phyloP scores from a whole-genome alignment of 192 early-diverging fungal genomes.

The Entomortierella lignicola region DNA sequence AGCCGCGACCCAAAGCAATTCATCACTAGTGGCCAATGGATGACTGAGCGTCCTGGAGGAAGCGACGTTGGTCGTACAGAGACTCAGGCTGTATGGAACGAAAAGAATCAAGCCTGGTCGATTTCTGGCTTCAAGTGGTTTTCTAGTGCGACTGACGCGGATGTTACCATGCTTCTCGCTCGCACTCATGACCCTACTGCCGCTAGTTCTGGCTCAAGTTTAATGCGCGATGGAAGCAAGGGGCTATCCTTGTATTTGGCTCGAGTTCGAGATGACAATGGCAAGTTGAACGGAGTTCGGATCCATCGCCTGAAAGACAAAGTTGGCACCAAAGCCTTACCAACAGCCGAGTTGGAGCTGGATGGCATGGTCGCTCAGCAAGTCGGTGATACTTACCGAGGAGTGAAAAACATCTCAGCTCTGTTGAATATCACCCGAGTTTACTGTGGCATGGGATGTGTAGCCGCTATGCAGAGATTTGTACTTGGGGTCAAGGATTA shows the following conservation, averaged over 20 bases:
- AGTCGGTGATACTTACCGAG: constrained; percentile 64
- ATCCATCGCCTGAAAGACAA: constrained; percentile 78
- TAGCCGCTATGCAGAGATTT: constrained; percentile 61
- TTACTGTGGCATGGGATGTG: constrained; percentile 64
- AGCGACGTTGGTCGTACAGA: constrained; percentile 73
- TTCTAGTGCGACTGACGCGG: constrained; percentile 76
- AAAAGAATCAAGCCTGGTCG: constrained; percentile 52
- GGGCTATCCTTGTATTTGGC: constrained; percentile 74
- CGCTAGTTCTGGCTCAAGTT: not conserved
- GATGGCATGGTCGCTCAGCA: constrained; percentile 60
- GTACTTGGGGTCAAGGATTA: constrained; percentile 69
- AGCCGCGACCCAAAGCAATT: constrained; percentile 71
- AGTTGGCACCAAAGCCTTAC: constrained; percentile 74
- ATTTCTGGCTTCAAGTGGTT: constrained; percentile 83
- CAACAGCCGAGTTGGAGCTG: constrained; percentile 80
- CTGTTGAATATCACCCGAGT: constrained; percentile 81
- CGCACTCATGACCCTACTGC: constrained; percentile 57
- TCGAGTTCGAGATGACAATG: constrained; percentile 61
- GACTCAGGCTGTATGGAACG: constrained; percentile 63
- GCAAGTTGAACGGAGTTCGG: constrained; percentile 68
- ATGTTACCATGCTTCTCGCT: constrained; percentile 76
- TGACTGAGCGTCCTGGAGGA: constrained; percentile 81
- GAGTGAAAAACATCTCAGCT: constrained; percentile 71
- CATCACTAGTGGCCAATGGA: constrained; percentile 80
- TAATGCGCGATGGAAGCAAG: constrained; percentile 58